Evolutionary conservation across 768 basidiomycete genomes (phyloP).

Genomic region (Calvatia gigantea): DNA sequence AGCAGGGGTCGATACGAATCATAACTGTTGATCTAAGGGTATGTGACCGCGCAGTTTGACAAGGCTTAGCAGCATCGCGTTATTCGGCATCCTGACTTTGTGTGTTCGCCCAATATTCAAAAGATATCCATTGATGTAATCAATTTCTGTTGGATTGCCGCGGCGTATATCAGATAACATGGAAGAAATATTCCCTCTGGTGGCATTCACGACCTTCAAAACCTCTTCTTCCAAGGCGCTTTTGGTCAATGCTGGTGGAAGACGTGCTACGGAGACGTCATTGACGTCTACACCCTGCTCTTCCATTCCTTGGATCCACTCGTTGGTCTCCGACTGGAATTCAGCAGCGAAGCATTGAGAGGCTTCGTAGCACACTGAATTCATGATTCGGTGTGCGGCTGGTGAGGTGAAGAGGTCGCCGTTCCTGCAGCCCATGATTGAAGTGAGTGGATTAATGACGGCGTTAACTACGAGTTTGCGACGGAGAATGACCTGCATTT

Average conservation of each 20-base stretch:
- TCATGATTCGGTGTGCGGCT: conserved; percentile 41
- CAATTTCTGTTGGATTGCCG: conserved; percentile 70
- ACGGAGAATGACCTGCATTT: conserved; percentile 67
- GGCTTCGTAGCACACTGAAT: conserved; percentile 69
- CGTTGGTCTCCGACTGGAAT: conserved; percentile 36
- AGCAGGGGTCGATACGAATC: conserved; percentile 4
- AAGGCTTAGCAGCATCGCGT: conserved; percentile 50
- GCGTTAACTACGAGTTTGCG: conserved; percentile 81
- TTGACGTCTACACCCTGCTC: conserved; percentile 23
- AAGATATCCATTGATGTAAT: conserved; percentile 82
- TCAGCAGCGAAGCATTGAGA: conserved; percentile 54
- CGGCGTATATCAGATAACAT: conserved; percentile 72
- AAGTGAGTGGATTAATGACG: conserved; percentile 83
- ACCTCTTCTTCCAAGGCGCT: conserved; percentile 53
- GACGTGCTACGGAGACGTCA: conserved; percentile 28
- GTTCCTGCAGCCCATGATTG: conserved; percentile 76
- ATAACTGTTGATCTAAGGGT: conserved; percentile 48
- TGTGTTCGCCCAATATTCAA: conserved; percentile 55
- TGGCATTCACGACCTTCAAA: conserved; percentile 51
- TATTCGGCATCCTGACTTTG: conserved; percentile 56
- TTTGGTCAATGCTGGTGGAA: conserved; percentile 45
- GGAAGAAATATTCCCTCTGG: conserved; percentile 69
- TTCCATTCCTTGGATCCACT: conserved; percentile 28
- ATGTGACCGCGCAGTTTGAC: conserved; percentile 55
- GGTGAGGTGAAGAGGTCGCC: conserved; percentile 59